Evolutionary conservation across 108 stramenopile species (phyloP).

Genomic region (Nitzschia inconspicua): DNA sequence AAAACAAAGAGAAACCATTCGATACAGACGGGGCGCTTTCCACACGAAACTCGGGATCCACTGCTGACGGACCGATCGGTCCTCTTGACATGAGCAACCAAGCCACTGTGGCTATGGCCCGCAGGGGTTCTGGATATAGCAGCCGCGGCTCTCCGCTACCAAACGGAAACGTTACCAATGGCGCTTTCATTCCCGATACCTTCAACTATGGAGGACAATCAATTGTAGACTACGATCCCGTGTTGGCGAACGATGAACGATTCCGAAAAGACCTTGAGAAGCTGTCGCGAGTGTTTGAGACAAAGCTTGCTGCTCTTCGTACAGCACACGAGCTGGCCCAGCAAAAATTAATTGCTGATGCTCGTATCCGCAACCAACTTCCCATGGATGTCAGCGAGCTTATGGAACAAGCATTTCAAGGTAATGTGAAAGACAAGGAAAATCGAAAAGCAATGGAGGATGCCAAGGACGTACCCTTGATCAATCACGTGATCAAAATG

Average conservation of each 20-base stretch:
- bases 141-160: not conserved
- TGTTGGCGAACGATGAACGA: slow-evolving; percentile 49
- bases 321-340: slow-evolving; percentile 78
- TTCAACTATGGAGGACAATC: slow-evolving; percentile 29
- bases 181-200: slow-evolving; percentile 37
- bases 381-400: slow-evolving; percentile 71
- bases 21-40: slow-evolving; percentile 15
- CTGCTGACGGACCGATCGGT: not conserved
- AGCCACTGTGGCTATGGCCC: slow-evolving; percentile 16
- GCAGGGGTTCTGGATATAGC: not conserved
- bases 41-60: slow-evolving; percentile 3
- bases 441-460: slow-evolving; percentile 31
- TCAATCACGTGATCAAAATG: slow-evolving; percentile 14
- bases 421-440: slow-evolving; percentile 42
- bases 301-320: slow-evolving; percentile 56
- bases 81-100: slow-evolving; percentile 31
- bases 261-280: slow-evolving; percentile 66
- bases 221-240: slow-evolving; percentile 57
- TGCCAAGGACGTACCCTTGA: slow-evolving; percentile 26
- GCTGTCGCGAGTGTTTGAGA: slow-evolving; percentile 67
- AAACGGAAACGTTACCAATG: slow-evolving; percentile 1
- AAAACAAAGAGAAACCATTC: slow-evolving; percentile 2
- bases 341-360: slow-evolving; percentile 77
- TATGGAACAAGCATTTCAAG: slow-evolving; percentile 71
- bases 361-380: slow-evolving; percentile 60